These are phyloP conservation scores for Bifiguratus adelaidae DNA, from an alignment of 192 early-diverging fungal genomes.

Conservation along the genomic window DNA sequence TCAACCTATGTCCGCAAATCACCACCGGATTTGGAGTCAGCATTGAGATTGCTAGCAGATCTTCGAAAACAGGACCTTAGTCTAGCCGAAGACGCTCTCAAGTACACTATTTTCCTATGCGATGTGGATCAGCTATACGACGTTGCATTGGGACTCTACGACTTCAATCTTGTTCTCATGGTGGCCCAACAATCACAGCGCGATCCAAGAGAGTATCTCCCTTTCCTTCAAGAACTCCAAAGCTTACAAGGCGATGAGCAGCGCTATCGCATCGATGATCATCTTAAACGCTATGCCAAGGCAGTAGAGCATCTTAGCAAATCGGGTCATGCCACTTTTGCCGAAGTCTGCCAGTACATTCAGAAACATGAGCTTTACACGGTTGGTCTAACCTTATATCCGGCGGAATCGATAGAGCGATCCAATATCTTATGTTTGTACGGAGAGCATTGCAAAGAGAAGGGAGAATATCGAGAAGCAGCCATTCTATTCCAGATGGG, in stretches of 20 bases:
- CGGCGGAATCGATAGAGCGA: conserved; percentile 7
- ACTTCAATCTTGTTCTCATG: conserved; percentile 84
- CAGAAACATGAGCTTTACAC: conserved; percentile 53
- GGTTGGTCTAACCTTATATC: conserved; percentile 44
- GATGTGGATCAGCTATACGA: conserved; percentile 84
- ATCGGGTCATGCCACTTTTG: conserved; percentile 33
- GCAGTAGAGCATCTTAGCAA: conserved; percentile 62
- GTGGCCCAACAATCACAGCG: conserved; percentile 92
- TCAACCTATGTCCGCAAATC: conserved; percentile 73
- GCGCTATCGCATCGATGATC: conserved; percentile 79
- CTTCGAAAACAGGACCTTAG: conserved; percentile 44
- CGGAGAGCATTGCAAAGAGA: conserved; percentile 48
- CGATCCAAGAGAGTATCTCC: conserved; percentile 93
- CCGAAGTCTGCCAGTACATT: conserved; percentile 53
- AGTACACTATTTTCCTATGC: conserved; percentile 86
- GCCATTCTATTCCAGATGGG: conserved; percentile 44
- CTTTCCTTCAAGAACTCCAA: conserved; percentile 75
- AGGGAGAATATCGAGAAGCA: conserved; percentile 51
- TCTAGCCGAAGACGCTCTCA: conserved; percentile 75
- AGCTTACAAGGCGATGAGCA: conserved; percentile 69
- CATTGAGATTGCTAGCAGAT: conserved; percentile 55
- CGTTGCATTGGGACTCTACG: conserved; percentile 90
- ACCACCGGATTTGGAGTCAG: conserved; percentile 74
- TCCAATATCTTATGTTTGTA: conserved; percentile 17
- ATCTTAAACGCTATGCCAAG: conserved; percentile 55